Evolutionary conservation across 2,329 filamentous ascomycete species (phyloP), one percentile per base, ranked within the genome.

Genomic region (Berkeleyomyces rouxiae): DNA sequence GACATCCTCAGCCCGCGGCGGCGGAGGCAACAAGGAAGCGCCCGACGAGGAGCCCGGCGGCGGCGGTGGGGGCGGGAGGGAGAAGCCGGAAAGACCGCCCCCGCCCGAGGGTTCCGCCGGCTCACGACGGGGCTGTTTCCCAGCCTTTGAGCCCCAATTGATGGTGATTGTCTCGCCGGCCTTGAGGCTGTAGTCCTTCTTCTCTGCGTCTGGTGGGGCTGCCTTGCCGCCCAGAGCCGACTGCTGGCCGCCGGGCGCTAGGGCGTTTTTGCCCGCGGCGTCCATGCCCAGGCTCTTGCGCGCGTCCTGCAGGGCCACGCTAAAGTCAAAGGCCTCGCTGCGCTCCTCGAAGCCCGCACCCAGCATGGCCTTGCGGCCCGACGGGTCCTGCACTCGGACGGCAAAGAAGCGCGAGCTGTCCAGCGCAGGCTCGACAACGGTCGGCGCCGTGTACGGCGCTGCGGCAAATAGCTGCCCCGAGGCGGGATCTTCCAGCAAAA

Each of bases 261-360:
- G 51, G 11, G 11, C 51, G 39, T 55, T 61, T 4, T 33, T 36
- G n/a, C 33, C 76, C 74, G 11, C 31, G 43, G 16, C 58, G 16
- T 83, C 81, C 70, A 86, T 77, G 0, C 83, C 85, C 5, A 91
- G 72, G 1, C 83, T 81, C 72, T 87, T 86, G 68, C 86, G 78
- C 23, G 85, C 86, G 72, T 93, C 89, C 72, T 91, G 87, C 71
- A 95, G 75, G 13, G 86, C 82, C 60, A 95, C 86, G 66, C 83
- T 82, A 69, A 95, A 90, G 71, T 96, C 90, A 68, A 95, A 92
- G 1, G 90, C 88, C 68, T 92, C 88, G 69, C 82, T 84, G 59
- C 90, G 78, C 72, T 95, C 89, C 76, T 95, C 89, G 70, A 95
- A 95, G 7, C 90, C 90, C 67, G 95, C 82, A 7, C 90, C 90